Base-by-base conservation (phyloP, 768 basidiomycete species). In the Suillus subluteus region DNA sequence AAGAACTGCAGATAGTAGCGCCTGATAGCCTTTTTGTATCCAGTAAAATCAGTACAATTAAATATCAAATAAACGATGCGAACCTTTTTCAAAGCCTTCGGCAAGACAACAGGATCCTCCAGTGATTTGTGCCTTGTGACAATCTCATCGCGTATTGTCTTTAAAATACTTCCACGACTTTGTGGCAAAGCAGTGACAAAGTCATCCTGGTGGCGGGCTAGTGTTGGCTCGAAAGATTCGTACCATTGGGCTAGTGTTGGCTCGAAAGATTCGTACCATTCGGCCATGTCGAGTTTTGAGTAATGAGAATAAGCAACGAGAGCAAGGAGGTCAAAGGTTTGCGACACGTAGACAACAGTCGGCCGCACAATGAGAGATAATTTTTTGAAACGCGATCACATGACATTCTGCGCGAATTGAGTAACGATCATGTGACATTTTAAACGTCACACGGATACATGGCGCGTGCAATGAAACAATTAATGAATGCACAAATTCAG, bases 341-440 rank as follows among this genome's bases (percentile, higher is more conserved):
- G 46, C 46, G 46, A 46, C 44, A 46, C n/a, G 46, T 48, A 48
- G n/a, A n/a, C 9, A 48, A 48, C 46, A n/a, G 46, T 48, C 46
- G n/a, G 46, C 46, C 46, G 11, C 46, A 11, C 8, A n/a, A 1
- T 48, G 46, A 23, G 11, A 11, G 6, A 46, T n/a, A n/a, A n/a
- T 12, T 48, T 48, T 48, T 48, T 2, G 0, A 48, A 48, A 48
- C 11, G 8, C 11, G 11, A 48, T 48, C 46, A 48, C 46, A n/a
- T n/a, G n/a, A n/a, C n/a, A n/a, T n/a, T n/a, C n/a, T n/a, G n/a
- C n/a, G n/a, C n/a, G n/a, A n/a, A n/a, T n/a, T n/a, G n/a, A n/a
- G n/a, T n/a, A n/a, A n/a, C n/a, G n/a, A n/a, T n/a, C n/a, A n/a
- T n/a, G 13, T 40, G 40, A 15, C 40, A 40, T n/a, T n/a, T n/a